phyloP scores from a whole-genome alignment of 257 asterid genomes.

The Solanum chaucha region DNA sequence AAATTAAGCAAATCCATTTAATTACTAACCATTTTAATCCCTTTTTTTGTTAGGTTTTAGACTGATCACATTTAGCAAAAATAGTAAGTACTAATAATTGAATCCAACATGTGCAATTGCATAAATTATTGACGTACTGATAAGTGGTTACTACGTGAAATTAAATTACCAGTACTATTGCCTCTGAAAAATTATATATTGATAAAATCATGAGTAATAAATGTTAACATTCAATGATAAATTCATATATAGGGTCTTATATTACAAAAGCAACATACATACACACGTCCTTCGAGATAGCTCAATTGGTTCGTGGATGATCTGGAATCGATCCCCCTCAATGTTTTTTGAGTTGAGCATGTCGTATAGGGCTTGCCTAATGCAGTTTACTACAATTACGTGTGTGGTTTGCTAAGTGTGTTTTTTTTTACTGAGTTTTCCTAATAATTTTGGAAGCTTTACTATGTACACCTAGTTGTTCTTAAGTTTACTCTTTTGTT shows the following conservation, averaged over 20 bases:
- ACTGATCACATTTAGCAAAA: background rate
- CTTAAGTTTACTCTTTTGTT: background rate
- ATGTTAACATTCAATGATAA: background rate
- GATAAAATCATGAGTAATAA: background rate
- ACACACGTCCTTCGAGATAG: no score
- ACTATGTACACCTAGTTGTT: background rate
- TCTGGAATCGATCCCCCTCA: background rate
- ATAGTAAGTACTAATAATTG: background rate
- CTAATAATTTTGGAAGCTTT: background rate
- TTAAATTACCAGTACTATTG: background rate
- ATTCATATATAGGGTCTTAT: background rate
- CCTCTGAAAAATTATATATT: background rate
- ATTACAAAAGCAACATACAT: background rate
- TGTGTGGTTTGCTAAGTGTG: background rate
- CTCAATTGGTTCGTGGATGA: background rate
- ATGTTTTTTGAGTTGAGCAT: background rate
- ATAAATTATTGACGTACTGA: background rate
- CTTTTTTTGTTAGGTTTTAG: background rate
- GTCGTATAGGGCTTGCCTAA: background rate
- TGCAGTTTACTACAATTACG: no score
- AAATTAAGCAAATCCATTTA: background rate
- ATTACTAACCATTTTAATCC: background rate
- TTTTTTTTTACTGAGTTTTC: background rate
- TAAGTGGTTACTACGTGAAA: background rate
- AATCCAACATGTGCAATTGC: background rate